phyloP scores from a whole-genome alignment of 1,284 basidiomycete genomes.

The Cutaneotrichosporon sp. region DNA sequence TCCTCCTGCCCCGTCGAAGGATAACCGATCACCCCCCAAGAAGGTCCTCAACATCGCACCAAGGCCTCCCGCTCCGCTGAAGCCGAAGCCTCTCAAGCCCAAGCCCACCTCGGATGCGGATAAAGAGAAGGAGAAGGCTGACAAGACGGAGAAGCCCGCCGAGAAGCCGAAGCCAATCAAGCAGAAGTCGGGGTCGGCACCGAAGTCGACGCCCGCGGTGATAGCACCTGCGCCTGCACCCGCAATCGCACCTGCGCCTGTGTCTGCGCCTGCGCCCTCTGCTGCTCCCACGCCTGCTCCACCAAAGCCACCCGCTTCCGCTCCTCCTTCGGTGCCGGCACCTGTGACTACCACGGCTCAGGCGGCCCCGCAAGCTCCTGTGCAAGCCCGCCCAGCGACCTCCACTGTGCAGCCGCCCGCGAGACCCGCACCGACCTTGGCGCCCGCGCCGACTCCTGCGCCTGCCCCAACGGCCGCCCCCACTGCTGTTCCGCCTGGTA shows the following conservation, averaged over 20 bases:
- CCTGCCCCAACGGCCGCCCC: slow-evolving; percentile 10
- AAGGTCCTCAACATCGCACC: slow-evolving; percentile 3
- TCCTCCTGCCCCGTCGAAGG: slow-evolving; percentile 8
- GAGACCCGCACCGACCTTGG: background rate
- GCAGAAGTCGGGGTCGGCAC: background rate
- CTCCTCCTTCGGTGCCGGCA: background rate
- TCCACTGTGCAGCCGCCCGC: background rate
- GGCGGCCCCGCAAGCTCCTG: background rate
- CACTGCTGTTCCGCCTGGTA: background rate
- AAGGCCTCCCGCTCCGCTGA: background rate
- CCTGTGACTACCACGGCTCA: background rate
- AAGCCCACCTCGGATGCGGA: background rate
- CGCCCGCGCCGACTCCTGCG: background rate
- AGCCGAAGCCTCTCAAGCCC: background rate
- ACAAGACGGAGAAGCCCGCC: background rate
- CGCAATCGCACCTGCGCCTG: background rate
- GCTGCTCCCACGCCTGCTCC: background rate
- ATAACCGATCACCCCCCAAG: slow-evolving; percentile 2
- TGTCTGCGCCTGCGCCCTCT: background rate
- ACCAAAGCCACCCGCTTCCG: background rate
- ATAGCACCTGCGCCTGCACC: background rate
- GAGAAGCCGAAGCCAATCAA: background rate
- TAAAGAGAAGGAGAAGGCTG: background rate
- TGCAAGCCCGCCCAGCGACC: background rate
- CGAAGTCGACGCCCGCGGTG: background rate